Evolutionary conservation across 2,329 filamentous ascomycete genomes (phyloP), one percentile per base, ranked within the genome.

Genomic region (Xylaria sp.): DNA sequence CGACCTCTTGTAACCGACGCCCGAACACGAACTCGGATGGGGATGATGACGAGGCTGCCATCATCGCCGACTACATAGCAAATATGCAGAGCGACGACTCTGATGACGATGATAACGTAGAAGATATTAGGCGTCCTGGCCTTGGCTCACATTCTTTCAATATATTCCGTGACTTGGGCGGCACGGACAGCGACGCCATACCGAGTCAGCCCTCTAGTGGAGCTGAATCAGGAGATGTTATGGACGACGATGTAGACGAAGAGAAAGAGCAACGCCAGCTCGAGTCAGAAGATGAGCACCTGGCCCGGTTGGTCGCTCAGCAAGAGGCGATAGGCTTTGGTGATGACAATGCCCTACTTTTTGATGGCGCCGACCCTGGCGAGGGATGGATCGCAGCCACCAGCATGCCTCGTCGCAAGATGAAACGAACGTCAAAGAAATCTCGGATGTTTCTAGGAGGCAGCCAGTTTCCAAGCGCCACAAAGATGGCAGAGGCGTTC

Each of bases 61-160:
- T 89, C 50, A 80, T 90, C 73, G 86, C 87, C 1, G 92, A 94
- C 75, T 94, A 94, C 73, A 90, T 93, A 75, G 85, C 87, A 51
- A 93, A 93, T 69, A 84, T 92, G 74, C 80, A 80, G 21, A 83
- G 83, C 1, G 83, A 71, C 6, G 70, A 60, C 1, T 68, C 69
- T 18, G 64, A 68, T 6, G 76, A 78, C 10, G 71, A 75, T 5
- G 75, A 77, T 13, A 68, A 77, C 13, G 68, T 74, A 2, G 51
- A 77, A 23, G 69, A 74, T 3, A 35, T 71, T 18, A 62, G 70
- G 2, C 69, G 75, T 44, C 60, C 66, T 32, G 72, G 71, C 12
- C 63, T 76, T 16, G 73, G 71, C 13, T 72, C 73, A 3, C 72
- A 76, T 32, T 60, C 75, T 5, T 78, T 80, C 60, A 75, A 75